phyloP scores from a whole-genome alignment of 306 rosid species.

The Vigna reflexopilosa region DNA sequence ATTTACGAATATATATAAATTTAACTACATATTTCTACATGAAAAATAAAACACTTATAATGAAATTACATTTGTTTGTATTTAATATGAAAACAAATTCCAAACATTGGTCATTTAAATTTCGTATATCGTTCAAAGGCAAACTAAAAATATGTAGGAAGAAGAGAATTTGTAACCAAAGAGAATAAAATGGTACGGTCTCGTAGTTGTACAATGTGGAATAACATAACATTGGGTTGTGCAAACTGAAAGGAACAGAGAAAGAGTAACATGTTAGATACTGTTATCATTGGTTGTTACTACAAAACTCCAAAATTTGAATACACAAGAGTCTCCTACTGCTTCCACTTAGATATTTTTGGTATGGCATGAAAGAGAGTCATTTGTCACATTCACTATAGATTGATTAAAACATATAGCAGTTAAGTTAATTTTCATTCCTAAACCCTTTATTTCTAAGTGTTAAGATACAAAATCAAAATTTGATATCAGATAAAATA shows the following conservation, averaged over 20 bases:
- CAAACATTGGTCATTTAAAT: too few species aligned
- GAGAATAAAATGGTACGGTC: conserved; percentile 13
- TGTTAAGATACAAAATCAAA: too few species aligned
- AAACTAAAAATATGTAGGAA: background rate
- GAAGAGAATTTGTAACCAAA: background rate
- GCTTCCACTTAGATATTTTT: background rate
- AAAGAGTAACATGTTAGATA: background rate
- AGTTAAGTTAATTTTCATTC: too few species aligned
- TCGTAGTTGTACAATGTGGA: background rate
- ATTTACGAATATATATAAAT: too few species aligned
- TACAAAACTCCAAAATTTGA: conserved; percentile 26
- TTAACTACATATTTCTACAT: too few species aligned
- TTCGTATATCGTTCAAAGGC: background rate
- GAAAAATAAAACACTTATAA: too few species aligned
- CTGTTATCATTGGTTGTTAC: background rate
- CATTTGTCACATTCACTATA: too few species aligned
- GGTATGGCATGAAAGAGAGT: background rate
- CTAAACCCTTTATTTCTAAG: too few species aligned
- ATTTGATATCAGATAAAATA: too few species aligned
- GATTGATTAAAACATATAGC: too few species aligned
- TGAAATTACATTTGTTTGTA: too few species aligned
- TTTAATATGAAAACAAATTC: too few species aligned
- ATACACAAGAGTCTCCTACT: background rate
- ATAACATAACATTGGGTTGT: background rate
- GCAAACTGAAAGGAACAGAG: background rate